These are phyloP conservation scores for Mortierella sp. DNA, from an alignment of 371 early-diverging fungal genomes.

Conservation along the genomic window DNA sequence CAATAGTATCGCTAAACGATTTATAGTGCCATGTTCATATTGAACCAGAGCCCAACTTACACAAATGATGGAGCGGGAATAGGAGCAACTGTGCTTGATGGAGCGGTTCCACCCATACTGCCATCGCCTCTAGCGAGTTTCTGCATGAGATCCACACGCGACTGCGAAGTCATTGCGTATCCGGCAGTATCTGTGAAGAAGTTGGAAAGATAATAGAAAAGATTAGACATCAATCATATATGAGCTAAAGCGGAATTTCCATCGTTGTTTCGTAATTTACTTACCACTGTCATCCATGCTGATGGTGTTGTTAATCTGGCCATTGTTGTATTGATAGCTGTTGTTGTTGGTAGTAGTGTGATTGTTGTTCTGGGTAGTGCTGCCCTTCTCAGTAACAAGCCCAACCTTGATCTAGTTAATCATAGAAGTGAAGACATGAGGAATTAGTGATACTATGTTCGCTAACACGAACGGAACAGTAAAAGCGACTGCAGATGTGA, in stretches of 20 bases:
- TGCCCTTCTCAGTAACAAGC: conserved; percentile 79
- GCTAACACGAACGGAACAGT: neutral
- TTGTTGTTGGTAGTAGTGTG: conserved; percentile 12
- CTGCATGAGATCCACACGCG: conserved; percentile 90
- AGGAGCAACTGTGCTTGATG: conserved; percentile 24
- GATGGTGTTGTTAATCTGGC: conserved; percentile 52
- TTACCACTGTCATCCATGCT: conserved; percentile 68
- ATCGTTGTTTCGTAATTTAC: neutral
- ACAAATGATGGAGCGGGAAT: conserved; percentile 36
- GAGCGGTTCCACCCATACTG: conserved; percentile 39
- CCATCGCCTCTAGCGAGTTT: conserved; percentile 77
- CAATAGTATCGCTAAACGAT: neutral
- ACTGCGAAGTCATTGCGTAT: conserved; percentile 79
- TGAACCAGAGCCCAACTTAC: conserved; percentile 15
- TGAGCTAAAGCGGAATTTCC: neutral
- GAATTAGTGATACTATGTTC: conserved; percentile 12
- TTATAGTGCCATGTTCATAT: neutral
- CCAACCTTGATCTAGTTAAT: conserved; percentile 83
- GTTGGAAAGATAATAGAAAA: neutral
- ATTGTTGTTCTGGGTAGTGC: conserved; percentile 48
- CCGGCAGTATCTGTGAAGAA: conserved; percentile 73
- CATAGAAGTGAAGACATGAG: neutral
- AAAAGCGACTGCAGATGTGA: neutral
- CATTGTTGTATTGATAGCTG: conserved; percentile 29
- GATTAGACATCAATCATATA: neutral